phyloP scores from a whole-genome alignment of 176 grass and related monocot genomes.

The Secale cereale region DNA sequence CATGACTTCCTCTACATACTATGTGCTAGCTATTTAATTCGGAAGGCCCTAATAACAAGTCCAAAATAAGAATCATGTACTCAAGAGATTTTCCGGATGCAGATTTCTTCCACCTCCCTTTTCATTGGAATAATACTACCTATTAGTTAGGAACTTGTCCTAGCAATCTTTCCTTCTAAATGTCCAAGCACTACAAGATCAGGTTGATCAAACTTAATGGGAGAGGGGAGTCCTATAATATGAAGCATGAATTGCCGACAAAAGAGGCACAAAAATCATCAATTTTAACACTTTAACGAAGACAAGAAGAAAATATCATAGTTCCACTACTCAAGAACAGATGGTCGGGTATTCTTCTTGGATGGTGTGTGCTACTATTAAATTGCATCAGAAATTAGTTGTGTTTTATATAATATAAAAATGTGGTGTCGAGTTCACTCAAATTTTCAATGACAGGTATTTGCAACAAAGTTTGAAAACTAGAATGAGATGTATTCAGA shows the following conservation, averaged over 20 bases:
- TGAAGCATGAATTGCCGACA: not conserved
- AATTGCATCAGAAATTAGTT: no score
- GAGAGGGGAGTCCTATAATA: constrained; percentile 60
- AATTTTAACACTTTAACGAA: not conserved
- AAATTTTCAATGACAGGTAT: no score
- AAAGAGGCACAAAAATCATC: not conserved
- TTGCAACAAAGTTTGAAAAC: no score
- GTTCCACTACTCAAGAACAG: no score
- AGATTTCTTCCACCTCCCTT: no score
- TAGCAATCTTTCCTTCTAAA: constrained; percentile 61
- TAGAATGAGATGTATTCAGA: no score
- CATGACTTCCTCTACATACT: not conserved
- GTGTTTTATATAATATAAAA: no score
- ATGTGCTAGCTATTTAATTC: not conserved
- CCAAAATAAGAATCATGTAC: constrained; percentile 26
- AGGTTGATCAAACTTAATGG: constrained; percentile 83
- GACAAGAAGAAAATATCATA: not conserved
- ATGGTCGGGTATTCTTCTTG: no score
- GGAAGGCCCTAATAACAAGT: not conserved
- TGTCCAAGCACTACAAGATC: constrained; percentile 67
- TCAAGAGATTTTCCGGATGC: constrained; percentile 75
- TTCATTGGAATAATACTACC: constrained; percentile 38
- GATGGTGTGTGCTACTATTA: no score
- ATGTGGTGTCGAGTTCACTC: no score
- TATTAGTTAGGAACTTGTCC: constrained; percentile 55